Conservation (phyloP, 106 monocot genomes). For the Chionographis japonica region DNA sequence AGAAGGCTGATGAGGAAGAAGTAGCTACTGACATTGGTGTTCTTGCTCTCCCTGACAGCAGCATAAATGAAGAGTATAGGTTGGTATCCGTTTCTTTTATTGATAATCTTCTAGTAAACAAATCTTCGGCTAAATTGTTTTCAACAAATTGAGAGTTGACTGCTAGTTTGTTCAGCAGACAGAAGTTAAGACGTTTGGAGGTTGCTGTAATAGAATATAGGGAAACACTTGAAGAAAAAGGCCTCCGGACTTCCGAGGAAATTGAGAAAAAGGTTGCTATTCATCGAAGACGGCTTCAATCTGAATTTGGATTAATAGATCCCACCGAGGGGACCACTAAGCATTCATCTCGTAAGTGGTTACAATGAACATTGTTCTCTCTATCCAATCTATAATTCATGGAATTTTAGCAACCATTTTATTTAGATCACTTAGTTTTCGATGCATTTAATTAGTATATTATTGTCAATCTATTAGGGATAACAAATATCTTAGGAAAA, state of each 20-base stretch:
- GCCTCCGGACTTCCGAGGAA: constrained; percentile 63
- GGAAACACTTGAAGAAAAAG: constrained; percentile 85
- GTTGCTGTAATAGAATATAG: constrained; percentile 95
- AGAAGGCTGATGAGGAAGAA: constrained; percentile 35
- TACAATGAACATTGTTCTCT: neutral
- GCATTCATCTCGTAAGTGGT: constrained; percentile 50
- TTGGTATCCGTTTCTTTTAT: constrained; percentile 6
- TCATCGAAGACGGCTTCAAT: constrained; percentile 66
- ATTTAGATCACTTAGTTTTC: no score
- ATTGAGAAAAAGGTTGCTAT: constrained; percentile 78
- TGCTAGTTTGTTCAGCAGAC: constrained; percentile 35
- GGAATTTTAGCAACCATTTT: neutral
- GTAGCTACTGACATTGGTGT: constrained; percentile 22
- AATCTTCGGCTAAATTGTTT: neutral
- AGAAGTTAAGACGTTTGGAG: constrained; percentile 89
- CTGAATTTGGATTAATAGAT: constrained; percentile 74
- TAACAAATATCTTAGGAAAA: no score
- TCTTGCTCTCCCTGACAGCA: constrained; percentile 38
- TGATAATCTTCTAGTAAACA: neutral
- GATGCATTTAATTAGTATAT: no score
- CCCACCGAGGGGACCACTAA: constrained; percentile 42
- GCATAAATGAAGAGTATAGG: constrained; percentile 88
- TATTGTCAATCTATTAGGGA: no score
- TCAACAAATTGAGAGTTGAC: neutral
- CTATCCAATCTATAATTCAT: neutral